Evolutionary conservation across 1,139 yeast species (phyloP).

Genomic region (Sugiyamaella xylanicola): DNA sequence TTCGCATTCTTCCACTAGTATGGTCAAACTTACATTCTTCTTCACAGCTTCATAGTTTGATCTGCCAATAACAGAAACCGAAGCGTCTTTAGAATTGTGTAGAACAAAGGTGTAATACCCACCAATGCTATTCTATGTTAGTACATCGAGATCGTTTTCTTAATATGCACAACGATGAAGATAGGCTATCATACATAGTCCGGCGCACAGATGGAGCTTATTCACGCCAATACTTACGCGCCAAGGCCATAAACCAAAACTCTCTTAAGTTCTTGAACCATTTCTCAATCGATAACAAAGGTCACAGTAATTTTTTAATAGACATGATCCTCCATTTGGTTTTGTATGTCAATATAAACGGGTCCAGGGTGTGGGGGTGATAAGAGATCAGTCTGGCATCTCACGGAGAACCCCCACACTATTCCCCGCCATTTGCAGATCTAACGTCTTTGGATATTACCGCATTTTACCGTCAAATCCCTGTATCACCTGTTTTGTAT

Average conservation of each 20-base stretch:
- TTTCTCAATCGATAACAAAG: not conserved
- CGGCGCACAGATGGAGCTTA: not conserved
- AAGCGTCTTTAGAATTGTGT: constrained; percentile 30
- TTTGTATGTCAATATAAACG: constrained; percentile 11
- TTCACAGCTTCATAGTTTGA: constrained; percentile 57
- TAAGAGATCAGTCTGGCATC: constrained; percentile 2
- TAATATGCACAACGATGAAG: no score
- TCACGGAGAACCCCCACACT: constrained; percentile 13
- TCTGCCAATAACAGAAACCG: constrained; percentile 57
- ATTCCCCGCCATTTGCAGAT: not conserved
- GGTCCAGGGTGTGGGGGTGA: constrained; percentile 8
- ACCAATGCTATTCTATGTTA: constrained; percentile 26
- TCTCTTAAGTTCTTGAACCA: constrained; percentile 10
- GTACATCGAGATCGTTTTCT: not conserved
- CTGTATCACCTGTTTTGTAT: not conserved
- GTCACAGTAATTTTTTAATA: not conserved
- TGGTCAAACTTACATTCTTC: constrained; percentile 38
- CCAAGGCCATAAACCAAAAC: constrained; percentile 28
- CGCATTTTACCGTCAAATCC: constrained; percentile 7
- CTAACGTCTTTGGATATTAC: not conserved
- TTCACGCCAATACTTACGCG: constrained; percentile 23
- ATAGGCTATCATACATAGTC: not conserved
- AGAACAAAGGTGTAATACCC: constrained; percentile 30
- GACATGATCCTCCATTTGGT: constrained; percentile 1
- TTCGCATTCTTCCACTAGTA: constrained; percentile 40